Percentiles rank a stretch among this genome's conserved stretches.
phyloP scores from a whole-genome alignment of 768 basidiomycete species.

The Leccinum disarticulatum region DNA sequence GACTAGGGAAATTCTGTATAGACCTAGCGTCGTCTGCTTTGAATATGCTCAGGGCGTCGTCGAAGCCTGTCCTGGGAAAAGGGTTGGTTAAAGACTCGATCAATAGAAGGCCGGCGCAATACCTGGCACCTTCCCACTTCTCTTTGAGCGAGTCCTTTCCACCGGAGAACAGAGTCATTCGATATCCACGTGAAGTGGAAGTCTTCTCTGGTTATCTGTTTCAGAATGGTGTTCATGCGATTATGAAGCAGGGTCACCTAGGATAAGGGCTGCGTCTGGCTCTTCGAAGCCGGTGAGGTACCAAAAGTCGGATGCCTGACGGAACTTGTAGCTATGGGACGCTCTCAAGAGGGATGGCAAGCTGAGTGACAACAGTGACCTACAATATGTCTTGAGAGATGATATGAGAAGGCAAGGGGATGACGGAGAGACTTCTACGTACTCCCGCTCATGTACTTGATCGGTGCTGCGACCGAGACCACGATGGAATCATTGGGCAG shows the following conservation, averaged over 20 bases:
- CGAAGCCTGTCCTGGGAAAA: slow-evolving; percentile 56
- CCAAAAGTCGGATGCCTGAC: slow-evolving; percentile 91
- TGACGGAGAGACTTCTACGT: slow-evolving; percentile 33
- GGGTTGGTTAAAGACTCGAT: slow-evolving; percentile 1
- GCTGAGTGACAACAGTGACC: slow-evolving; percentile 29
- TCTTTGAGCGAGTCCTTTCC: slow-evolving; percentile 76
- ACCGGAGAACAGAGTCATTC: slow-evolving; percentile 80
- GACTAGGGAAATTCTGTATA: slow-evolving; percentile 53
- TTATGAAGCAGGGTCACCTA: slow-evolving; percentile 49
- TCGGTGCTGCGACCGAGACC: slow-evolving; percentile 71
- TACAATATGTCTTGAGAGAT: slow-evolving; percentile 68
- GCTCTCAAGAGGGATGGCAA: slow-evolving; percentile 11
- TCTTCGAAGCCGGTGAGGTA: slow-evolving; percentile 97
- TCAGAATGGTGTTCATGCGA: neutral
- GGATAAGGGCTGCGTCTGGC: slow-evolving; percentile 83
- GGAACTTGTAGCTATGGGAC: slow-evolving; percentile 80
- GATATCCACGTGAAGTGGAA: slow-evolving; percentile 72
- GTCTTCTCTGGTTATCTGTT: slow-evolving; percentile 55
- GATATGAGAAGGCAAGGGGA: slow-evolving; percentile 13
- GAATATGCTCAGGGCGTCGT: slow-evolving; percentile 67
- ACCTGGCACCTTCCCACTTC: slow-evolving; percentile 91
- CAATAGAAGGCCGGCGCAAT: neutral
- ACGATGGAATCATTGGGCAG: slow-evolving; percentile 75
- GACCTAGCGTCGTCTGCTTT: slow-evolving; percentile 71
- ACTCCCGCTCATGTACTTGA: slow-evolving; percentile 88